Base-by-base conservation (phyloP, 306 rosid species). In the Inga laurina region DNA sequence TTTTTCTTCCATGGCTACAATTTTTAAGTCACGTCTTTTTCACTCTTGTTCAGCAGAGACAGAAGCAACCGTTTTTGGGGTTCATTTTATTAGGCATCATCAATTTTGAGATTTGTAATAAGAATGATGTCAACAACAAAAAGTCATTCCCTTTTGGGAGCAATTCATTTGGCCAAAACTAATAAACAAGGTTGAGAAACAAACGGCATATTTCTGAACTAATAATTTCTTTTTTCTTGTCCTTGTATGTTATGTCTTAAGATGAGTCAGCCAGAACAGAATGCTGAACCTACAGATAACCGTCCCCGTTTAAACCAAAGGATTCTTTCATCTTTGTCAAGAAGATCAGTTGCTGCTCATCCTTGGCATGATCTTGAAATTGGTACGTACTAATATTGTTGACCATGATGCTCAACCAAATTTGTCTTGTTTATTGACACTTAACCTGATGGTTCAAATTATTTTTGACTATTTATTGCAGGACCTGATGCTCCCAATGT, bases 361-460 rank as follows among this genome's bases (percentile, higher is more conserved):
- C 95, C 98, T 68, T 96, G 99, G 99, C 99, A 96, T 89, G 99
- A 94, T 90, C 98, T 94, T 76, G 99, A 96, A 88, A 94, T 96
- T 82, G 98, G 99, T 96, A 92, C 59, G 82, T 5, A 64, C 19
- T 54, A 54, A 18, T 49, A 19, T 49, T 21, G 8, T 77, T 34
- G 15, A 27, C 45, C 51, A 34, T 37, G 10, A 44, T 82, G 8
- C 69, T 64, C 69, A 30, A 78, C n/a, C 69, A 67, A 45, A 41
- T 15, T 71, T 72, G 9, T 57, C 13, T 51, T 48, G 12, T 41
- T 34, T 34, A 71, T 49, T 59, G 54, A 9, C 21, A 74, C 62
- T 84, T 83, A 15, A 78, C 39, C 83, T 81, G 61, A 65, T 77
- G 76, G 68, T 84, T 70, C 82, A 68, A 35, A 76, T 82, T 80